Conservation (phyloP, 202 grass and related monocot genomes). For the Bolboschoenoplectus hybrid region DNA sequence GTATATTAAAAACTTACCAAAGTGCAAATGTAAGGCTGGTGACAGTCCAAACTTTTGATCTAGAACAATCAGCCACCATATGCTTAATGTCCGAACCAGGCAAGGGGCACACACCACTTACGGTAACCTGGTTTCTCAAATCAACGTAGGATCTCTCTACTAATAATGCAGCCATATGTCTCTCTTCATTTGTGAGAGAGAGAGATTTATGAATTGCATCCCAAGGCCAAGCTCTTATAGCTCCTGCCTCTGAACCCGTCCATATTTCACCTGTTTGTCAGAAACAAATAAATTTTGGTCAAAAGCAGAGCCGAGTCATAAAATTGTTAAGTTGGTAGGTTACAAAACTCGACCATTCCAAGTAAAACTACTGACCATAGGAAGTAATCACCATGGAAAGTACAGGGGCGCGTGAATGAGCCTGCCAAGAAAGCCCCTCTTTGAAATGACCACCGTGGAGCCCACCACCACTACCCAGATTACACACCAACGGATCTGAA, state of each 20-base stretch:
- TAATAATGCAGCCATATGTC: conserved; percentile 61
- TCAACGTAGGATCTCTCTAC: conserved; percentile 77
- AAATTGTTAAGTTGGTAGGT: neutral
- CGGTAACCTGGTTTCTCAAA: conserved; percentile 65
- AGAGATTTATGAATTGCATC: conserved; percentile 71
- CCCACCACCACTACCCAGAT: neutral
- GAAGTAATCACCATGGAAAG: conserved; percentile 74
- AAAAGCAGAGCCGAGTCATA: neutral
- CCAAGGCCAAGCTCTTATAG: conserved; percentile 93
- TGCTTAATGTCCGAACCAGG: conserved; percentile 73
- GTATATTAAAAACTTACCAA: conserved; percentile 59
- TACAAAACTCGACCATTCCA: neutral
- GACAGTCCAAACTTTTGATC: conserved; percentile 81
- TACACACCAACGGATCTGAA: neutral
- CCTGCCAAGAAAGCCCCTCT: conserved; percentile 80
- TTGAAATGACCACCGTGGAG: conserved; percentile 43
- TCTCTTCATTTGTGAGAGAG: conserved; percentile 62
- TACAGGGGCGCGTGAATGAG: conserved; percentile 61
- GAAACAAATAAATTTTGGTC: conserved; percentile 28
- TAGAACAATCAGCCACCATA: conserved; percentile 65
- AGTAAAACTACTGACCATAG: conserved; percentile 56
- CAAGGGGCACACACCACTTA: conserved; percentile 64
- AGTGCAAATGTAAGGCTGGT: conserved; percentile 71
- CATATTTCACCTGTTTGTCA: conserved; percentile 93
- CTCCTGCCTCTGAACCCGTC: conserved; percentile 86